These are phyloP conservation scores for Arthrobotrys entomopaga DNA, from an alignment of 2,329 filamentous ascomycete species.

Conservation along the genomic window DNA sequence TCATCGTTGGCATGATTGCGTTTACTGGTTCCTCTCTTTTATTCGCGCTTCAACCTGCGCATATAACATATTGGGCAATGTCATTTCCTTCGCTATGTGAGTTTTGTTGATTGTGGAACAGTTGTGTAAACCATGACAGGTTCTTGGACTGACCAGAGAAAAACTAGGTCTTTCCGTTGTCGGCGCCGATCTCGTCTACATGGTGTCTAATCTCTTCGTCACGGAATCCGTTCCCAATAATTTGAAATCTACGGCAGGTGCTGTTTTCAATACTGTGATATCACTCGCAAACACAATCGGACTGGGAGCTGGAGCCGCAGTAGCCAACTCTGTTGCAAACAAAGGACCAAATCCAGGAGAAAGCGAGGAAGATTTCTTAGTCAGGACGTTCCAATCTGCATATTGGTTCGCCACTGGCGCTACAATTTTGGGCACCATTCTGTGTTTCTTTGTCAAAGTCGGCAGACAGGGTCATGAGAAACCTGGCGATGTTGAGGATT, in stretches of 20 bases:
- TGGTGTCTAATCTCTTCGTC: constrained; percentile 52
- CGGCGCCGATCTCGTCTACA: constrained; percentile 52
- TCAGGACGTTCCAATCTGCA: constrained; percentile 43
- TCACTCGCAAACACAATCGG: constrained; percentile 45
- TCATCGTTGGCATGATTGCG: constrained; percentile 36
- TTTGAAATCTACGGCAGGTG: constrained; percentile 46
- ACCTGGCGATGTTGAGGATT: constrained; percentile 31
- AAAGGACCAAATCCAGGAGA: constrained; percentile 21
- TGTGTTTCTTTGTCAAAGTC: constrained; percentile 48
- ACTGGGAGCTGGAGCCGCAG: constrained; percentile 39
- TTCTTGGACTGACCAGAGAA: background rate
- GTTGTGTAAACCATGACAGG: background rate
- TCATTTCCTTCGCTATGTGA: constrained; percentile 52
- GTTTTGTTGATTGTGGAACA: background rate
- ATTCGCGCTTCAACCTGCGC: constrained; percentile 42
- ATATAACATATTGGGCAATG: constrained; percentile 53
- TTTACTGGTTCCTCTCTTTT: constrained; percentile 46
- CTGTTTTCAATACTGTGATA: constrained; percentile 51
- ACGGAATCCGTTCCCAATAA: constrained; percentile 51
- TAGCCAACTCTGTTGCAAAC: constrained; percentile 48
- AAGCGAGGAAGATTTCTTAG: constrained; percentile 29
- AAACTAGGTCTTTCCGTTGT: constrained; percentile 44
- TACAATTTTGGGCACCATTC: constrained; percentile 22
- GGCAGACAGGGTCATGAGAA: constrained; percentile 49
- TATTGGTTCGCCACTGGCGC: constrained; percentile 44